These are phyloP conservation scores for Saccharomycopsis sp. DNA, from an alignment of 805 yeast genomes.

Conservation along the genomic window DNA sequence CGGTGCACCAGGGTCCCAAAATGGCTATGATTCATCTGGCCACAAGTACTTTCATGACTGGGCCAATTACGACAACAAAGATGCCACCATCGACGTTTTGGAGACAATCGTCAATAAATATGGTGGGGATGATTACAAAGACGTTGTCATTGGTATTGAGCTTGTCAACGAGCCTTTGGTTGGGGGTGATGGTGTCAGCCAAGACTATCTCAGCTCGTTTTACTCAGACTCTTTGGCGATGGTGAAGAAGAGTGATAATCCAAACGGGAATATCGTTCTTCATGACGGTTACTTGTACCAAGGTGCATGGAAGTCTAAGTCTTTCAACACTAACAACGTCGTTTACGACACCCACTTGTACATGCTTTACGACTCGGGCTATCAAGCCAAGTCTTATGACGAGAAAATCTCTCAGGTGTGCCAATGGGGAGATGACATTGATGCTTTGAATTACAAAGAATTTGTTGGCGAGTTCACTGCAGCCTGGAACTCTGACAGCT, in stretches of 20 bases:
- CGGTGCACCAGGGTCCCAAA: slow-evolving; percentile 79
- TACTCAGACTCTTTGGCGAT: slow-evolving; percentile 35
- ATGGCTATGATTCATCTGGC: slow-evolving; percentile 81
- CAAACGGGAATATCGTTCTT: slow-evolving; percentile 38
- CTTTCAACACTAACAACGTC: slow-evolving; percentile 6
- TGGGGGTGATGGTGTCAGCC: slow-evolving; percentile 36
- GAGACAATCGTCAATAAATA: slow-evolving; percentile 43
- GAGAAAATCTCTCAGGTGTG: slow-evolving; percentile 21
- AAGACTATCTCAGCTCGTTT: slow-evolving; percentile 33
- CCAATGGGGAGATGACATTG: slow-evolving; percentile 20
- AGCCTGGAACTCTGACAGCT: slow-evolving; percentile 18
- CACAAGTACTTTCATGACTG: slow-evolving; percentile 38
- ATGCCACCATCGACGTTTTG: slow-evolving; percentile 43
- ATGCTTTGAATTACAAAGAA: slow-evolving; percentile 14
- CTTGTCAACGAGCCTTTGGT: slow-evolving; percentile 67
- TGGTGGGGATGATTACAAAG: slow-evolving; percentile 40
- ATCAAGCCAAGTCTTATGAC: slow-evolving; percentile 15
- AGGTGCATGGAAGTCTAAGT: slow-evolving; percentile 43
- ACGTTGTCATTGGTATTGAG: slow-evolving; percentile 59
- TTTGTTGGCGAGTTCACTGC: slow-evolving; percentile 21
- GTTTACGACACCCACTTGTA: slow-evolving; percentile 20
- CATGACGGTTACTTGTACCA: slow-evolving; percentile 58
- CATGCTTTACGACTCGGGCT: slow-evolving; percentile 16
- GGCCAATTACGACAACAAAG: slow-evolving; percentile 32
- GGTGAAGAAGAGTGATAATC: slow-evolving; percentile 32